A percentile compares a stretch with the other conserved stretches of the same genome.
These are phyloP conservation scores for Pseudopyricularia cyperi DNA, from an alignment of 2,329 filamentous ascomycete genomes.

Conservation along the genomic window DNA sequence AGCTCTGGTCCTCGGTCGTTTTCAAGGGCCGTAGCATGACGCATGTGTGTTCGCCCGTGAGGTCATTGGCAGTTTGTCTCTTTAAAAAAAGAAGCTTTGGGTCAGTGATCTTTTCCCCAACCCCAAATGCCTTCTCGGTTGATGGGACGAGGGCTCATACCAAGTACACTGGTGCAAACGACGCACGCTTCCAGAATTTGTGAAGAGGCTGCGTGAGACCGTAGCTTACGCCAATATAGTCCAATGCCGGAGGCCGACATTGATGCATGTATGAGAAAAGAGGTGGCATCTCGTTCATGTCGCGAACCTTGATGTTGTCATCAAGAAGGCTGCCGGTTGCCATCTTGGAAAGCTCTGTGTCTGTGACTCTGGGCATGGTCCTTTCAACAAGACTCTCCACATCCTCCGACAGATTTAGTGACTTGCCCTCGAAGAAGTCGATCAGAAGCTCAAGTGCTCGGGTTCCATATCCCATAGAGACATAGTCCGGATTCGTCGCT, in stretches of 20 bases:
- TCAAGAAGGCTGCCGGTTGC: constrained; percentile 63
- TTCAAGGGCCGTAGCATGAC: constrained; percentile 85
- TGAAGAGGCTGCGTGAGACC: constrained; percentile 78
- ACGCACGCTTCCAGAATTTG: constrained; percentile 90
- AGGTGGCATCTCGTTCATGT: constrained; percentile 84
- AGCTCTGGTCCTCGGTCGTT: constrained; percentile 54
- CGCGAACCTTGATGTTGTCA: constrained; percentile 80
- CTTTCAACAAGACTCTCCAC: constrained; percentile 39
- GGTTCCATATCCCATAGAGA: constrained; percentile 84
- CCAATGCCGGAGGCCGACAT: constrained; percentile 63
- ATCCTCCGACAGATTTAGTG: constrained; percentile 69
- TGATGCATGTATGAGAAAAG: constrained; percentile 83
- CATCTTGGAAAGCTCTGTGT: constrained; percentile 70
- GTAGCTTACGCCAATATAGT: constrained; percentile 93
- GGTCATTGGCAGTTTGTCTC: constrained; percentile 84
- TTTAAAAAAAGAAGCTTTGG: constrained; percentile 1
- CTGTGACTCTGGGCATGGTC: constrained; percentile 65
- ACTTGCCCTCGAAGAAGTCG: constrained; percentile 93
- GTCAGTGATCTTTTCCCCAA: neutral
- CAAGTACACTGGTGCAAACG: constrained; percentile 82
- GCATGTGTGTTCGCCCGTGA: constrained; percentile 94
- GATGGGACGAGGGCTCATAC: neutral
- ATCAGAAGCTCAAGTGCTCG: constrained; percentile 75
- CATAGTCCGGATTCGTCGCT: constrained; percentile 89
- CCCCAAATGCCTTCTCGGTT: neutral